Base-by-base conservation (phyloP, 176 grass and related monocot genomes). In the Stipa capillata region DNA sequence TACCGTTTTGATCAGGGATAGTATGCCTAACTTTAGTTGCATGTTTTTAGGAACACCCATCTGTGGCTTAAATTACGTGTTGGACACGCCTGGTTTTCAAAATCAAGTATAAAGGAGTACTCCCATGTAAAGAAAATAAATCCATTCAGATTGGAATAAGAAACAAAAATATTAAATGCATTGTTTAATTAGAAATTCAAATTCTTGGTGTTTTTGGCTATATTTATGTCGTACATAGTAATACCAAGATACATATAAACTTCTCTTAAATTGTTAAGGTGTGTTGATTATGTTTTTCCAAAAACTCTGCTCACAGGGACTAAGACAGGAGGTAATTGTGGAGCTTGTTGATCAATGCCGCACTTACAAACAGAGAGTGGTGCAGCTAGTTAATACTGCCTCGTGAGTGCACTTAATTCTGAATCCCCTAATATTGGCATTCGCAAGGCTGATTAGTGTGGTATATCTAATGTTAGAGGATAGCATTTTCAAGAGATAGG, bases 311-410 rank as follows among this genome's bases (percentile, higher is more conserved):
- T 72, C 72, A 77, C 81, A 99, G 97, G 97, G 97, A 72, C 79
- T 99, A 63, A 90, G 93, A 39, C 92, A 99, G 79, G 97, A 99
- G 79, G 92, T 99, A 58, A 96, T 99, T 88, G 84, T 93, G 74
- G 97, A 99, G 75, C 92, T 99, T 85, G 92, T 99, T 41, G 78
- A 88, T 76, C 97, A 96, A 62, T 99, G 97, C 57, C 92, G 97
- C 78, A 99, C 62, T 56, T 93, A 96, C 84, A 99, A 93, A 79
- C 97, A 99, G 54, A 93, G 97, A 82, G 97, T 88, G 45, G 97
- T 99, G 43, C 92, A 90, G 41, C 88, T 99, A 45, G 97, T 99
- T 73, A 96, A 99, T 73, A 76, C 78, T 72, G 86, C 97, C 13
- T 83, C 74, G 97, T 99, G 89, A 95, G 97, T 85, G 66, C 4